Base-by-base conservation (phyloP, 345 rosid genomes). In the Jatropha curcas region DNA sequence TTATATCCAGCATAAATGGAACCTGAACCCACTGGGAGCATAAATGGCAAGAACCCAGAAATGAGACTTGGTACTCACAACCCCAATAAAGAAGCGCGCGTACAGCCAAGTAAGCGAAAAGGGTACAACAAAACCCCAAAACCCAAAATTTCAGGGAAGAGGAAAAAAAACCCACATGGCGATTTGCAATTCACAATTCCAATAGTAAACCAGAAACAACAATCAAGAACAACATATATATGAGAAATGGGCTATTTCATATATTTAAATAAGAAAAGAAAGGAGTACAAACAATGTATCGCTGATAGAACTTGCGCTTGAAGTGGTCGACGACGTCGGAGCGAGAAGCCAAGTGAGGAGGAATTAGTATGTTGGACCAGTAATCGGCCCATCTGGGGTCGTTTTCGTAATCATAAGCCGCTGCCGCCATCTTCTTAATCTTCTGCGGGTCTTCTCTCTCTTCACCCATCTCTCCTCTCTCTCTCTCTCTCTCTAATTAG, bases 271-370 rank as follows among this genome's bases (percentile, higher is more conserved):
- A n/a, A 24, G 46, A 31, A 11, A 7, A 30, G n/a, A 19, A 31
- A 60, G 28, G 39, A 72, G 59, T 55, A 74, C 86, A 70, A 63
- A 95, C 98, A 76, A 87, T 82, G 82, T 41, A 92, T 13, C 99
- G 98, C 79, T 92, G 99, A 79, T 95, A 95, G 88, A 92, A 95
- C 81, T 95, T 95, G 90, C 86, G 92, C 86, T 92, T 95, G 86
- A 76, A 92, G 80, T 92, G 99, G 33, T 86, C 86, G 71, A 90
- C 65, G 71, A 95, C 99, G 65, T 89, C 99, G 52, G 96, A 80
- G 69, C 92, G 94, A 71, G 99, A 86, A 60, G 99, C 85, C 89
- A 92, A 74, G 91, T 86, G 85, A 41, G 96, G 96, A 73, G 99
- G 98, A 67, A 95, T 86, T 77, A 95, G 88, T 82, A 95, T 76